Base-by-base conservation (phyloP, 78 protist species). In the Pigoraptor vietnamica region DNA sequence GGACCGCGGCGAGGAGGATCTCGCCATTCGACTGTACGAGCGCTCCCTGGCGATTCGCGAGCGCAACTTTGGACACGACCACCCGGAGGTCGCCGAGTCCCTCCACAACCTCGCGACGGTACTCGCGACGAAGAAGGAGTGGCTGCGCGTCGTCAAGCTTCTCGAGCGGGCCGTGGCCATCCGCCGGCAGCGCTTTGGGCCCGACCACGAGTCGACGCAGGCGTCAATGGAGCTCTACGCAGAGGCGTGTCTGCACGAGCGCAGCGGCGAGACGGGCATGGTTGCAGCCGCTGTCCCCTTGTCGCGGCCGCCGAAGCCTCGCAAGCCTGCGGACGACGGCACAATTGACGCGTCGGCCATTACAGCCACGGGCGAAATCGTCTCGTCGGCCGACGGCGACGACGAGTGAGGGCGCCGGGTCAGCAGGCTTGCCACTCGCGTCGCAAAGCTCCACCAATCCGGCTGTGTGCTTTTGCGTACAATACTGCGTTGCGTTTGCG, bases 81-180 rank as follows among this genome's bases (percentile, higher is more conserved):
- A 79, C 67, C 67, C 67, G 67, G 67, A 48, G 6, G 67, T 48
- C 14, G 67, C 67, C 67, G 67, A 48, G 14, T 48, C 67, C 29
- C 67, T 48, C 29, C 67, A 48, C 67, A 48, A 48, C 14, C 67
- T 48, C 29, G 6, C 67, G 67, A 48, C 67, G 14, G 67, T 48
- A 14, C 67, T 48, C 67, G 67, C 29, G 67, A 48, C 67, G 14
- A 48, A 48, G 67, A 48, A 48, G 14, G 67, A 48, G 67, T 48
- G 67, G 67, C 29, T 6, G 29, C 67, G 67, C 67, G 67, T 48
- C 29, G 14, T 14, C 29, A 48, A 48, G 67, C 67, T 48, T 21
- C 67, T 48, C 14, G 67, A 86, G 89, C 9, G 89, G 34, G 89
- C 89, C 29, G 23, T 86, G 35, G 89, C 89, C 89, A 86, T 86